A percentile compares a stretch with the other conserved stretches of the same genome.
phyloP scores from a whole-genome alignment of 108 stramenopile species.

The Cyclostephanos invisitatus region DNA sequence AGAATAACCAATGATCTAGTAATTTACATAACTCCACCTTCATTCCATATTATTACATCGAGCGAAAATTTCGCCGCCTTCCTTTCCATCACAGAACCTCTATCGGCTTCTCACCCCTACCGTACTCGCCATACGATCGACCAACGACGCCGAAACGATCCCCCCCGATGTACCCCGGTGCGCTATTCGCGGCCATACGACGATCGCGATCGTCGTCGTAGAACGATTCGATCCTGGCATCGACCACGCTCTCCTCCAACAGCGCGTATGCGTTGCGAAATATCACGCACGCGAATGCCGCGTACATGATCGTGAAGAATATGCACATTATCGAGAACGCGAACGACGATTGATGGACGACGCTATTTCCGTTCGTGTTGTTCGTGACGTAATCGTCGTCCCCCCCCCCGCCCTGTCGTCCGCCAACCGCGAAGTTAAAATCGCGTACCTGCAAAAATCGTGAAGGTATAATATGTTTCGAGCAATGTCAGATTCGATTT shows the following conservation, averaged over 20 bases:
- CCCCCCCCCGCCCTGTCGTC: background rate
- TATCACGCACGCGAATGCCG: constrained; percentile 67
- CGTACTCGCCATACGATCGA: too few species aligned
- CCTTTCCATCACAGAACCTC: background rate
- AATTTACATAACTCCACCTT: too few species aligned
- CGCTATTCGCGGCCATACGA: too few species aligned
- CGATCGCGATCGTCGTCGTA: constrained; percentile 3
- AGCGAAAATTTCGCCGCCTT: constrained; percentile 15
- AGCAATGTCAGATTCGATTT: too few species aligned
- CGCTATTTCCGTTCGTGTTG: constrained; percentile 19
- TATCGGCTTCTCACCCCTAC: too few species aligned
- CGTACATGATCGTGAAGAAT: constrained; percentile 81
- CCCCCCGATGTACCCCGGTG: too few species aligned
- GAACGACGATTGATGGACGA: constrained; percentile 60
- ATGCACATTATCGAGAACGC: constrained; percentile 83
- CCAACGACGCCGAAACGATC: too few species aligned
- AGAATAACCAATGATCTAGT: too few species aligned
- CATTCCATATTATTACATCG: too few species aligned
- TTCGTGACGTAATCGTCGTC: constrained; percentile 35
- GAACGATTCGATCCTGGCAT: constrained; percentile 45
- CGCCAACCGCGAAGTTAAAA: constrained; percentile 20
- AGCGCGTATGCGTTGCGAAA: constrained; percentile 55
- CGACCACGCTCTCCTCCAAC: constrained; percentile 71
- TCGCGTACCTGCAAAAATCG: constrained; percentile 56
- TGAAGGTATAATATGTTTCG: too few species aligned